Evolutionary conservation across 345 rosid species (phyloP), one percentile per base, ranked within the genome.

Genomic region (Turnera subulata): DNA sequence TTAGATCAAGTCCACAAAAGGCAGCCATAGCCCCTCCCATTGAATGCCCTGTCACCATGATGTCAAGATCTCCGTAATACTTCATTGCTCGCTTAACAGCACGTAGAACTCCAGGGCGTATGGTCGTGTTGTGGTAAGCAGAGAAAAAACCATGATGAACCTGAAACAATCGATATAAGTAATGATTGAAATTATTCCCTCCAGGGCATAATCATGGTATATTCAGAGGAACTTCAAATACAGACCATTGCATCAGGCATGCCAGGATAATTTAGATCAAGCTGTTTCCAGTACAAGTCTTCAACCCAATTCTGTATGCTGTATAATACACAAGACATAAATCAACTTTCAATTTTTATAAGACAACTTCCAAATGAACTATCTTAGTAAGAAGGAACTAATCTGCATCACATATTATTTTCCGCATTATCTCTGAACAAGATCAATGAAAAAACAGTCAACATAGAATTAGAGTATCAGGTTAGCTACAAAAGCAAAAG

Each of bases 21-120:
- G 98, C 71, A 60, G 95, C 98, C 83, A 92, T 86, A 46, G 98
- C 93, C 59, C 82, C 98, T 75, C 96, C 96, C 98, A 91, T 88
- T n/a, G 98, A 91, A 77, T 91, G 98, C 13, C 96, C 98, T 7
- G 95, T 88, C 72, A 86, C 90, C 68, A 88, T 80, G 60, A 88
- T 73, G 37, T 51, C 73, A 73, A 88, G 72, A n/a, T 64, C 78
- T 52, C 95, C 96, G 68, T 88, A 83, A 62, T 55, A 44, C 42
- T 86, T 62, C 73, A 70, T 83, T 1, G 86, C 89, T 46, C 59
- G 74, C 63, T 65, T 67, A 60, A 91, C 73, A 3, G 95, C 96
- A 73, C 33, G 69, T 43, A 92, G 46, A 70, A 92, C 70, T 25
- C 79, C 93, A 61, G 93, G 89, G 54, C 97, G 87, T 21, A 92